Evolutionary conservation across 495 filamentous ascomycete genomes (phyloP), one percentile per base, ranked within the genome.

Genomic region (Aspergillus incahuasiensis): DNA sequence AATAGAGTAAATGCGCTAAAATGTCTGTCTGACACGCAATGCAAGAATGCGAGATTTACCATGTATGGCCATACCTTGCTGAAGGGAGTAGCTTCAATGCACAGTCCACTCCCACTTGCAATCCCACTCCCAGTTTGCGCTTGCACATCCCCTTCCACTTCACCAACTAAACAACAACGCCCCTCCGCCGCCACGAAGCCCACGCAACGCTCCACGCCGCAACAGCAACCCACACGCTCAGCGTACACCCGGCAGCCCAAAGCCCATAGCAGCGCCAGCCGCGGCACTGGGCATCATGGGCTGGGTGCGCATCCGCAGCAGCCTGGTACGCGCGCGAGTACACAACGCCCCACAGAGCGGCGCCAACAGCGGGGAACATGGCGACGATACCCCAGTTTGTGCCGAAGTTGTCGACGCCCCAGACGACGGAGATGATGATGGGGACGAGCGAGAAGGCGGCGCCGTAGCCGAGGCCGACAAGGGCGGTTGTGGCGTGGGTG

Each of bases 321-420:
- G 77, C 74, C 65, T 96, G 85, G 68, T 97, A 98, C 5, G 89
- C 85, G 0, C 74, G 79, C 7, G 86, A 86, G 65, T 96, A 98
- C 12, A 96, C 71, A 4, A 89, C 60, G 0, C 94, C 89, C 91
- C 90, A 98, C 9, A 91, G 74, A 0, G 89, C 86, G 0, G 91
- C 90, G 0, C 92, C 92, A 2, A 82, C 68, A 1, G 92, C 94
- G 8, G 94, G 94, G 46, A 91, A 86, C 74, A 95, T 89, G 32
- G 89, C 89, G 15, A 98, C 85, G 56, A 97, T 90, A 13, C 94
- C 94, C 86, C 92, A 98, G 62, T 98, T 97, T 2, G 94, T 98
- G 55, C 89, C 94, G 68, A 97, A 97, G 69, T 97, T 98, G 73
- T 96, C 90, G 1, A 96, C 91, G 34, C 94, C 94, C 94, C 94